Evolutionary conservation across 139 green algal species (phyloP).

Genomic region (Coelastrella sp.): DNA sequence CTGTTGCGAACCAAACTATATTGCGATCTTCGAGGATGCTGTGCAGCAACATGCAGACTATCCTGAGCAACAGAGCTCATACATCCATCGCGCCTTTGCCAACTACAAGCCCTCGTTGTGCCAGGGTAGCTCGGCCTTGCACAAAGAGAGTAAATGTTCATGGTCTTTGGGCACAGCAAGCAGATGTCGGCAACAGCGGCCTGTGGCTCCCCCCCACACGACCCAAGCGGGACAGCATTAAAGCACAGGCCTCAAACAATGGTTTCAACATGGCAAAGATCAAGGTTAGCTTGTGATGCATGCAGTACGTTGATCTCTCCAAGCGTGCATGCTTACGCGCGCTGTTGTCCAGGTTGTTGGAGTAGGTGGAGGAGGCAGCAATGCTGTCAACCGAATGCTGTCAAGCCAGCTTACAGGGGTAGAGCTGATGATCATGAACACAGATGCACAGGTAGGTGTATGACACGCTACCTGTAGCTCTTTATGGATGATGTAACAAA

Average conservation of each 20-base stretch:
- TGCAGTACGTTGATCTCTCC: background rate
- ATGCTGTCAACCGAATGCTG: conserved; percentile 97
- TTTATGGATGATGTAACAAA: background rate
- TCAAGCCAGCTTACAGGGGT: conserved; percentile 80
- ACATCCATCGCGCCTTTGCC: background rate
- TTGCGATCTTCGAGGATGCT: background rate
- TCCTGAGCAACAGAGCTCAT: background rate
- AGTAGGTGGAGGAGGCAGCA: conserved; percentile 93
- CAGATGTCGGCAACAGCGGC: background rate
- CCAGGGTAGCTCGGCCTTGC: background rate
- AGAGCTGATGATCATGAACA: conserved; percentile 97
- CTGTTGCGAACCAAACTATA: too few species aligned
- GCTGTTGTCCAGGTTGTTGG: conserved; percentile 84
- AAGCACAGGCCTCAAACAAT: conserved; percentile 10
- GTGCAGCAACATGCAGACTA: background rate
- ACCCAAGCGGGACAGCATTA: background rate
- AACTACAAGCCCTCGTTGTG: background rate
- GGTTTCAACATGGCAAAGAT: conserved; percentile 33
- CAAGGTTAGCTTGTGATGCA: conserved; percentile 10
- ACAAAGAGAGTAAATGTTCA: background rate
- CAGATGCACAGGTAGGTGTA: conserved; percentile 85
- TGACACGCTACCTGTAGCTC: background rate
- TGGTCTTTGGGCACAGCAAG: background rate
- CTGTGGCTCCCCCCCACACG: conserved; percentile 32
- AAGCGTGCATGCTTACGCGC: background rate